Evolutionary conservation across 2,329 filamentous ascomycete genomes (phyloP).

Genomic region (Metarhizium robertsii): DNA sequence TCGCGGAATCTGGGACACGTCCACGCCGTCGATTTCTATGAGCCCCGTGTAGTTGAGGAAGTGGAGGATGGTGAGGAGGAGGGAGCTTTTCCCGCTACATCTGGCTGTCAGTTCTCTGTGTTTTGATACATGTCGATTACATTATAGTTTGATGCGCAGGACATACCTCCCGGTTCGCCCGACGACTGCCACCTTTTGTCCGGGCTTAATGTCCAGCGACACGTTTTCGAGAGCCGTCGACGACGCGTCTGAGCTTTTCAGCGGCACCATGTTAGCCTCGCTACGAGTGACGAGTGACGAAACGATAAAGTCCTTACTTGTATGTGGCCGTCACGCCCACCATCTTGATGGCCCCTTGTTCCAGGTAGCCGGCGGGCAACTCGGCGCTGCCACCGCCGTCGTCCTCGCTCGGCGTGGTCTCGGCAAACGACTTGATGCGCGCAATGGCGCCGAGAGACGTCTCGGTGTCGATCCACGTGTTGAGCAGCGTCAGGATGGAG

Average conservation of each 20-base stretch:
- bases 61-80: not conserved
- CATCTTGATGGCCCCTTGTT: not conserved
- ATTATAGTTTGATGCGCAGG: not conserved
- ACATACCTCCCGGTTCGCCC: constrained; percentile 11
- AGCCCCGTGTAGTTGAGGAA: not conserved
- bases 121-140: not conserved
- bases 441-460: constrained; percentile 2
- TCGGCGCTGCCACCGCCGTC: not conserved
- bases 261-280: not conserved
- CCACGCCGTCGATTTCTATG: constrained; percentile 16
- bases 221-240: constrained; percentile 5
- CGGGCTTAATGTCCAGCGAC: constrained; percentile 8
- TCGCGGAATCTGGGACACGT: constrained; percentile 15
- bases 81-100: constrained; percentile 14
- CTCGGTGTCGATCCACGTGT: not conserved
- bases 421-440: not conserved
- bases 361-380: not conserved
- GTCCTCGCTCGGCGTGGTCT: not conserved
- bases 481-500: not conserved
- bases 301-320: not conserved
- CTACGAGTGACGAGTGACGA: too few relatives aligned
- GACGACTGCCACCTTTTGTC: constrained; percentile 12
- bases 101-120: not conserved
- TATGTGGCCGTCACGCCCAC: not conserved
- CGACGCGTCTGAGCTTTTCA: not conserved